Evolutionary conservation across 257 asterid species (phyloP).

Genomic region (Cinchona pubescens): DNA sequence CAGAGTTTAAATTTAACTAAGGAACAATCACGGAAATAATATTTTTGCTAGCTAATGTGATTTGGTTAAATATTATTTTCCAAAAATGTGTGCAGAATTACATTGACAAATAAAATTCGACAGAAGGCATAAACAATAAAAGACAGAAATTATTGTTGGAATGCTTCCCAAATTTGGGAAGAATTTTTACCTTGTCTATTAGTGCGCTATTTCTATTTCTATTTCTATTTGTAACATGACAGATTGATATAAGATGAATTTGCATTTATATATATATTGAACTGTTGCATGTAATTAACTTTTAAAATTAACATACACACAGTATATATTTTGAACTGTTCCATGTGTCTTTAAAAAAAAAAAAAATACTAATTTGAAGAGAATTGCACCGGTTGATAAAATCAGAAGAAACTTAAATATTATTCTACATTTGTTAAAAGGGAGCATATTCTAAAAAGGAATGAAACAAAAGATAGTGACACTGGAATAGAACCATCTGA

Average conservation of each 20-base stretch:
- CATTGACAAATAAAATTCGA: no score
- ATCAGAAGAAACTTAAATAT: not conserved
- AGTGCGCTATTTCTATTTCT: no score
- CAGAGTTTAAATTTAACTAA: no score
- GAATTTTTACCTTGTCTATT: not conserved
- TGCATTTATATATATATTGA: not conserved
- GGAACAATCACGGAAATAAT: no score
- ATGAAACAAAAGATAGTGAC: slow-evolving; percentile 35
- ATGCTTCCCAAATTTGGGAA: not conserved
- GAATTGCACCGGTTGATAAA: not conserved
- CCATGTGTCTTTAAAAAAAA: not conserved
- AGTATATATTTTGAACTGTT: not conserved
- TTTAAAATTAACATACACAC: not conserved
- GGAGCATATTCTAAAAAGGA: slow-evolving; percentile 26
- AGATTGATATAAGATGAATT: not conserved
- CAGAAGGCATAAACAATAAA: no score
- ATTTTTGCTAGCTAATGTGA: no score
- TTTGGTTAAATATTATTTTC: no score
- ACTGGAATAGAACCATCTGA: slow-evolving; percentile 32
- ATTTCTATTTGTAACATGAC: not conserved
- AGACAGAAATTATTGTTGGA: not conserved
- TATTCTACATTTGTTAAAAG: not conserved
- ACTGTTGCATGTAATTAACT: not conserved
- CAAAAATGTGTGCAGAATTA: no score
- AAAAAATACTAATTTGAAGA: not conserved